A percentile compares a stretch with the other conserved stretches of the same genome.
Evolutionary conservation across 495 filamentous ascomycete genomes (phyloP).

Genomic region (Podospora pseudoanserina): DNA sequence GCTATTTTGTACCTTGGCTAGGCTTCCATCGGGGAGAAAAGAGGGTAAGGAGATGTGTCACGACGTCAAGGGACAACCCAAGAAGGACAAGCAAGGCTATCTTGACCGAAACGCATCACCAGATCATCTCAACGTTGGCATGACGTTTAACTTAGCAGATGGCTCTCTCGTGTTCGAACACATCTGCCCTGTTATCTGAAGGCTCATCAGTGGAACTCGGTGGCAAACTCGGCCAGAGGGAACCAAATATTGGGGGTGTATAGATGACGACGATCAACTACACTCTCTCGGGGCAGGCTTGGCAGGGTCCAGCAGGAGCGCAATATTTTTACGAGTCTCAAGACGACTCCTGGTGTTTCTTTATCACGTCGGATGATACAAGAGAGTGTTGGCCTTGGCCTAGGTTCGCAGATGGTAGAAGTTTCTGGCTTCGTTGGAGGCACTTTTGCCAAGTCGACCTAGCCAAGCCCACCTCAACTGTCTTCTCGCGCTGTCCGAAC

Average conservation of each 20-base stretch:
- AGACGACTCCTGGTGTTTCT: background rate
- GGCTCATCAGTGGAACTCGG: background rate
- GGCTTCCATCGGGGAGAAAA: background rate
- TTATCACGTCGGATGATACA: too few relatives aligned
- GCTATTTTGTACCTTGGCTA: background rate
- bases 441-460: background rate
- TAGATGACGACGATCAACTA: background rate
- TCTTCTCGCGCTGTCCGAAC: slow-evolving; percentile 2
- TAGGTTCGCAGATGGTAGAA: too few relatives aligned
- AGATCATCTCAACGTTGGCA: background rate
- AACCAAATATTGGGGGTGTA: background rate
- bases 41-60: background rate
- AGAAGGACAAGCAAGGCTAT: background rate
- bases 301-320: background rate
- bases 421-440: background rate
- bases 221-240: slow-evolving; percentile 5
- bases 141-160: background rate
- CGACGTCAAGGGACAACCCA: background rate
- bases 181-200: background rate
- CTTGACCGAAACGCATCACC: background rate
- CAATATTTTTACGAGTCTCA: background rate
- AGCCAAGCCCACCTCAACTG: background rate
- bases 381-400: too few relatives aligned
- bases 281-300: background rate
- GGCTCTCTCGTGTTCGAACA: background rate